Conservation (phyloP, 1,284 basidiomycete species). For the Ustilago sp. region DNA sequence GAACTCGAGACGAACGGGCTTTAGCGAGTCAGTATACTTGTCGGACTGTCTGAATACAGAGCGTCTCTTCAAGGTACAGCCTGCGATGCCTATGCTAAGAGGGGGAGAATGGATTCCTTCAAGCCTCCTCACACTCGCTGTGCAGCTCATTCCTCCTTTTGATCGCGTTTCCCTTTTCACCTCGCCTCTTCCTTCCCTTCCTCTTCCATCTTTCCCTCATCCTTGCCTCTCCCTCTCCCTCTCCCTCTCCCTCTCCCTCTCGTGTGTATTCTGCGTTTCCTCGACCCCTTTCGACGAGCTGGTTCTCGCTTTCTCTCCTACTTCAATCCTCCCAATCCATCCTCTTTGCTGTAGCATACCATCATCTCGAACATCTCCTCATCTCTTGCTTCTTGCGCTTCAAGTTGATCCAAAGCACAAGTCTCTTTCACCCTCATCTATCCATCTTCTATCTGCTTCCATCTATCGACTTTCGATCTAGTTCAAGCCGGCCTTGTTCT, state of each 20-base stretch:
- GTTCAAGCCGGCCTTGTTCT: constrained; percentile 35
- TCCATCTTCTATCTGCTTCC: constrained; percentile 10
- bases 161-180: constrained; percentile 14
- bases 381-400: constrained; percentile 23
- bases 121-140: constrained; percentile 14
- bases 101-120: constrained; percentile 25
- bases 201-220: constrained; percentile 13
- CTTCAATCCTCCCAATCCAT: constrained; percentile 9
- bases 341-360: constrained; percentile 21
- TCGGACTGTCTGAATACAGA: constrained; percentile 16
- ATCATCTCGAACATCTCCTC: neutral
- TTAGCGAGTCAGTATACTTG: constrained; percentile 10
- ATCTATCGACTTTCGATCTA: constrained; percentile 1
- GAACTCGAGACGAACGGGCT: constrained; percentile 8
- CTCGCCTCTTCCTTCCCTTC: constrained; percentile 15
- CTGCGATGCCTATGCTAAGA: constrained; percentile 13
- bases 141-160: constrained; percentile 29
- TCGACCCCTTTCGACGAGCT: constrained; percentile 31
- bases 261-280: constrained; percentile 33
- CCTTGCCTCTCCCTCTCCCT: neutral
- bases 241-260: constrained; percentile 4
- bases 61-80: neutral
- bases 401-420: constrained; percentile 33
- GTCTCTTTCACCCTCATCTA: neutral
- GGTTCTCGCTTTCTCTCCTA: constrained; percentile 31